Base-by-base conservation (phyloP, 2,329 filamentous ascomycete species). In the Aphanocladium album region DNA sequence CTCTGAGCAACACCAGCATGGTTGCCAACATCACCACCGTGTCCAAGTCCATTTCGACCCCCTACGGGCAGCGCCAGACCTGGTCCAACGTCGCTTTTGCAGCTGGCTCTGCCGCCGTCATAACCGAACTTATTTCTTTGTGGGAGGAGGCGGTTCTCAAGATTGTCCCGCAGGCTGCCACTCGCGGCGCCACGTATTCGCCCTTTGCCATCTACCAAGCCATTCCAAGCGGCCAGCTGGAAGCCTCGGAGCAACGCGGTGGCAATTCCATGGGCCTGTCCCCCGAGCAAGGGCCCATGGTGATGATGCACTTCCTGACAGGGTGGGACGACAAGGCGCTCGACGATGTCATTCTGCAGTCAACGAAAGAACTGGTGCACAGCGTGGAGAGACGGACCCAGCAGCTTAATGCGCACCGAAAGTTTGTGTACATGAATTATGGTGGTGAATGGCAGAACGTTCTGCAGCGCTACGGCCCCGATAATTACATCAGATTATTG, bases 261-360 rank as follows among this genome's bases (percentile, higher is more conserved):
- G 75, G 76, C 14, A 80, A 80, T 55, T 68, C 76, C 1, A 64
- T 79, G 6, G 77, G 76, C 0, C 64, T 80, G 19, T 67, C 71
- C 25, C 67, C 68, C 2, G 66, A 70, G 17, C 72, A 74, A 11
- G 70, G 74, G 6, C 69, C 74, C 2, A 21, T 72, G 37, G 65
- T 69, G 39, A 66, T 74, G 57, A 65, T 75, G n/a, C 69, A 73
- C 60, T n/a, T 73, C 9, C 49, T 63, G 19, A 45, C 52, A 1
- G 12, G 39, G 17, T 74, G 74, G 71, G 35, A 54, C 0, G 62
- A 67, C 33, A 60, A 64, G 2, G 61, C 46, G 7, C 61, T 72
- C 7, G 75, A 79, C 35, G 65, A 67, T 17, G 27, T 62, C 2
- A 67, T 79, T 1, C 61, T 71, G 33, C 60, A 52, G 23, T 62